phyloP scores from a whole-genome alignment of 2,329 filamentous ascomycete genomes.

The Clarireedia paspali region DNA sequence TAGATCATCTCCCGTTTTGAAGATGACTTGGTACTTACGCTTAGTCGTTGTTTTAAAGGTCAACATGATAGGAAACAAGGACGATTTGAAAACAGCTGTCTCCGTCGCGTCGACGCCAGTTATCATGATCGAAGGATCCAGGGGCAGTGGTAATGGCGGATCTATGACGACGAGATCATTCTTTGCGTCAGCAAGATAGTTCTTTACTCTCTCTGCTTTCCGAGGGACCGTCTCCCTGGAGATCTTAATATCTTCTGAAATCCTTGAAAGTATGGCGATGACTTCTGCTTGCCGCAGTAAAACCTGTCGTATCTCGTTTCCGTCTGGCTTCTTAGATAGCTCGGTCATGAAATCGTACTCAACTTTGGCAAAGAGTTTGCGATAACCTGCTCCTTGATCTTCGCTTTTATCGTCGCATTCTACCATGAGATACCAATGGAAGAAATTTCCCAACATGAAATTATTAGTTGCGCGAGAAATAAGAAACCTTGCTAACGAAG shows the following conservation, averaged over 20 bases:
- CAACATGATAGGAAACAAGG: slow-evolving; percentile 81
- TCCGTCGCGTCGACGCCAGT: slow-evolving; percentile 77
- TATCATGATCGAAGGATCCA: slow-evolving; percentile 77
- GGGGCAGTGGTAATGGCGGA: slow-evolving; percentile 75
- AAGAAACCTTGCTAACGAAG: slow-evolving; percentile 81
- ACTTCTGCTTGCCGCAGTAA: slow-evolving; percentile 84
- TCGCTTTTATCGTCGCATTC: slow-evolving; percentile 74
- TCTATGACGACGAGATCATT: slow-evolving; percentile 82
- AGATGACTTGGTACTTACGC: slow-evolving; percentile 81
- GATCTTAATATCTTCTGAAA: slow-evolving; percentile 80
- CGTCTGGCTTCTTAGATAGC: slow-evolving; percentile 63
- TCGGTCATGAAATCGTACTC: slow-evolving; percentile 95
- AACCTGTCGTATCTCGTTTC: slow-evolving; percentile 65
- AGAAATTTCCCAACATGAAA: slow-evolving; percentile 85
- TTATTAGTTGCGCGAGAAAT: slow-evolving; percentile 83
- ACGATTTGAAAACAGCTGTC: slow-evolving; percentile 90
- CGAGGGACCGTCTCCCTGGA: slow-evolving; percentile 63
- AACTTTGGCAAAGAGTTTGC: slow-evolving; percentile 83
- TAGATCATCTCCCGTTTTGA: slow-evolving; percentile 94
- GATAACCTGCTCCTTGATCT: slow-evolving; percentile 66
- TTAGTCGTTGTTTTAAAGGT: slow-evolving; percentile 78
- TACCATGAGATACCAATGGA: slow-evolving; percentile 98
- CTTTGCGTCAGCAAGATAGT: slow-evolving; percentile 77
- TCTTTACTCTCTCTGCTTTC: slow-evolving; percentile 79
- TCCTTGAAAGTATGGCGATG: slow-evolving; percentile 76